Conservation (phyloP, 306 rosid genomes). For the Citrullus colocynthis region DNA sequence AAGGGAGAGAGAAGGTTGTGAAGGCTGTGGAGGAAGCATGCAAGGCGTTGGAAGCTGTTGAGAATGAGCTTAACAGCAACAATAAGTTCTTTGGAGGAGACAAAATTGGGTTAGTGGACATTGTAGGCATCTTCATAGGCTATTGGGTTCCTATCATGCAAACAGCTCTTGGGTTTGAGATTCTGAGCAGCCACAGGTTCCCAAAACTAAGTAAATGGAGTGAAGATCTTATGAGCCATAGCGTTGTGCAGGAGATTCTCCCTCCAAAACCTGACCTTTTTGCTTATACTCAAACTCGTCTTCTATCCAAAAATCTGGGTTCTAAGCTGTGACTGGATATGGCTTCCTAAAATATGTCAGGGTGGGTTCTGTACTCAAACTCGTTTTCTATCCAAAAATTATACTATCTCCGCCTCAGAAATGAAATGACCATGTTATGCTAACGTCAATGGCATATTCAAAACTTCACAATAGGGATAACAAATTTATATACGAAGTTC, state of each 20-base stretch:
- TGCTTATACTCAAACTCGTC: not conserved
- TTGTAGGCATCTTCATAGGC: conserved; percentile 25
- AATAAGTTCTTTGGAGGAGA: not conserved
- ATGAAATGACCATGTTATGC: no score
- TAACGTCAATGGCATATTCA: no score
- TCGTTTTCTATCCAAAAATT: no score
- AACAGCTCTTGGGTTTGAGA: conserved; percentile 23
- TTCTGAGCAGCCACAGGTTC: conserved; percentile 13
- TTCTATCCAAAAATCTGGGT: no score
- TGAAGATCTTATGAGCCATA: not conserved
- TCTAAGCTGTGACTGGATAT: no score
- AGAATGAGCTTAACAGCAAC: conserved; percentile 37
- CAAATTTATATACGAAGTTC: no score
- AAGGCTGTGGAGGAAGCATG: conserved; percentile 21
- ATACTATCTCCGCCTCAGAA: no score
- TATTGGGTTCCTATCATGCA: conserved; percentile 33
- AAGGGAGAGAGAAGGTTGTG: conserved; percentile 19
- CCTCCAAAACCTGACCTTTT: conserved; percentile 20
- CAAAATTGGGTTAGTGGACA: conserved; percentile 31
- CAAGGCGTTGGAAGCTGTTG: conserved; percentile 23
- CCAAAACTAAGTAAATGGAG: conserved; percentile 34
- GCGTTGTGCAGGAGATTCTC: conserved; percentile 16
- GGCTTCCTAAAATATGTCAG: not conserved
- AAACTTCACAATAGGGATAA: no score
- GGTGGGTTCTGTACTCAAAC: no score